A percentile compares a stretch with the other conserved stretches of the same genome.
Conservation (phyloP, 306 rosid genomes). For the Quercus gilva region DNA sequence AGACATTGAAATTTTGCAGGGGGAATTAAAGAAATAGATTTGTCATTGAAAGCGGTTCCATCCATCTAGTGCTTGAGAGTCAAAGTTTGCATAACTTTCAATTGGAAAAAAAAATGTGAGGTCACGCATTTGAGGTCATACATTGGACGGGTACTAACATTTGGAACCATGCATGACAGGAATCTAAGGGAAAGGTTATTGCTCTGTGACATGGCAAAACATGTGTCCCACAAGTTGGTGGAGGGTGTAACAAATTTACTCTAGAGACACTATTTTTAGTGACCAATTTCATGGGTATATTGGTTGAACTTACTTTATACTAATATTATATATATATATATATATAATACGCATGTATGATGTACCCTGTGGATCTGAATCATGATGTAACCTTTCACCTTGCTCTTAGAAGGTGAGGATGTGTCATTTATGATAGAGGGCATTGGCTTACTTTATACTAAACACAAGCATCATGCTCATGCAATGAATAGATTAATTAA, state of each 20-base stretch:
- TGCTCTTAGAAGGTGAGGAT: too few species aligned
- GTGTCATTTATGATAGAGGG: too few species aligned
- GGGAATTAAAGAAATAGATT: too few species aligned
- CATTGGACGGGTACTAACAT: too few species aligned
- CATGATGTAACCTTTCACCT: too few species aligned
- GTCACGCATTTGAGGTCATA: background rate
- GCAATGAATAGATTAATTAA: too few species aligned
- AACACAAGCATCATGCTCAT: too few species aligned
- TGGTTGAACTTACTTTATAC: background rate
- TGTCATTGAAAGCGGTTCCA: background rate
- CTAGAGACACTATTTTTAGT: background rate
- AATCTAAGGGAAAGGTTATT: background rate
- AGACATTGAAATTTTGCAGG: too few species aligned
- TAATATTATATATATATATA: background rate
- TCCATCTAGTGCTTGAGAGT: background rate
- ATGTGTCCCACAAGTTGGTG: background rate
- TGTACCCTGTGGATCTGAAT: too few species aligned
- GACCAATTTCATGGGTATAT: background rate
- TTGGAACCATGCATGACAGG: background rate
- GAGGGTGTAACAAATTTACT: background rate
- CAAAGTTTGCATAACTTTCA: background rate
- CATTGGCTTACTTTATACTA: too few species aligned
- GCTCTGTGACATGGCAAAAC: background rate
- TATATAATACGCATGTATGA: too few species aligned
- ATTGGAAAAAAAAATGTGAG: background rate